These are phyloP conservation scores for Fusarium musae DNA, from an alignment of 2,329 filamentous ascomycete species.

Conservation along the genomic window DNA sequence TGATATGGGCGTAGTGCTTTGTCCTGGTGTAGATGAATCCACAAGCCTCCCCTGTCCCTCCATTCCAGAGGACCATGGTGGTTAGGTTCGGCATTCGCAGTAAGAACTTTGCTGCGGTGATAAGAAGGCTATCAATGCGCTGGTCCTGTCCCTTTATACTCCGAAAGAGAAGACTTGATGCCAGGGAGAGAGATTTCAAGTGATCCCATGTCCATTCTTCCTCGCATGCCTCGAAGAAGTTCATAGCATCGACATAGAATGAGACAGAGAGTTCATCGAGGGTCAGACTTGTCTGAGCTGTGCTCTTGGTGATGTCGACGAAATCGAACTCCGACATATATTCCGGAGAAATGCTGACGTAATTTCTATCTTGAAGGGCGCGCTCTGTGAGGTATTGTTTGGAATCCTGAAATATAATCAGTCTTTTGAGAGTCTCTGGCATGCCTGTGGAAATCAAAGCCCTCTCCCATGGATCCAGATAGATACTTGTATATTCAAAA, in stretches of 20 bases:
- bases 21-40: neutral
- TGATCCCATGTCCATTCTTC: neutral
- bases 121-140: neutral
- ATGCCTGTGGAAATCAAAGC: neutral
- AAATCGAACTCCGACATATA: neutral
- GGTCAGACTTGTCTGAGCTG: neutral
- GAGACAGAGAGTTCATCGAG: neutral
- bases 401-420: neutral
- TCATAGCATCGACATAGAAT: neutral
- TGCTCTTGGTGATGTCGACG: neutral
- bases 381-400: neutral
- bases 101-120: neutral
- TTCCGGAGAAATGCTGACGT: too few species aligned
- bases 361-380: neutral
- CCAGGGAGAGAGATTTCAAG: neutral
- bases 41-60: neutral
- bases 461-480: too few species aligned
- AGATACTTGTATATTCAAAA: neutral
- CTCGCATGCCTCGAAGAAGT: neutral
- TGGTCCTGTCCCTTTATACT: fast-evolving
- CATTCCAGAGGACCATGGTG: constrained; percentile 6
- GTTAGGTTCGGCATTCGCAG: neutral
- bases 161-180: neutral
- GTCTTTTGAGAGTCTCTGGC: neutral
- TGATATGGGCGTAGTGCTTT: neutral